phyloP scores from a whole-genome alignment of 495 filamentous ascomycete species.

The Usnea hakonensis region DNA sequence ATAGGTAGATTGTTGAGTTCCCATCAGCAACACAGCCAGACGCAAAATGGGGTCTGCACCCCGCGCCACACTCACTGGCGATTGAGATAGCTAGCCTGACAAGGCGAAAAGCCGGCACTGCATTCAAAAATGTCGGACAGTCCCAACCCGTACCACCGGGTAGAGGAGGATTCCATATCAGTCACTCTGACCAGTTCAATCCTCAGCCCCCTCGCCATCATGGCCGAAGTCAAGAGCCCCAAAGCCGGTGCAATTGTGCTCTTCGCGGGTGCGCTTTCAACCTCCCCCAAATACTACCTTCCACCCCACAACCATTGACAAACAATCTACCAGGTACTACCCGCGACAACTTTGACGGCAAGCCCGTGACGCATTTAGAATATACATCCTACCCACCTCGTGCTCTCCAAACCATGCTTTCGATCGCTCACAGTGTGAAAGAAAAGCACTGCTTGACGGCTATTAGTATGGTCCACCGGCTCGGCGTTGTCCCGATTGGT shows the following conservation, averaged over 20 bases:
- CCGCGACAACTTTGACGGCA: constrained; percentile 68
- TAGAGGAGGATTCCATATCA: constrained; percentile 8
- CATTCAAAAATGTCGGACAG: constrained; percentile 1
- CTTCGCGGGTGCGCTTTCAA: constrained; percentile 57
- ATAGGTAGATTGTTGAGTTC: no score
- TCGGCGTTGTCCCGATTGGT: constrained; percentile 75
- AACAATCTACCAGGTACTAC: constrained; percentile 61
- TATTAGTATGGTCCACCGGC: constrained; percentile 76
- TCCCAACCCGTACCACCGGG: neutral
- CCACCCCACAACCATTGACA: constrained; percentile 14
- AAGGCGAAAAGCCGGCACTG: no score
- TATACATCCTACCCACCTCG: constrained; percentile 77
- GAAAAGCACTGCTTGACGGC: constrained; percentile 54
- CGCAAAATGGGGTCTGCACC: no score
- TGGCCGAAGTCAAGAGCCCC: constrained; percentile 64
- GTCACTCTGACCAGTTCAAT: constrained; percentile 45
- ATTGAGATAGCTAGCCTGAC: no score
- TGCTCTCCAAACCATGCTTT: constrained; percentile 65
- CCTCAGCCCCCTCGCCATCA: constrained; percentile 52
- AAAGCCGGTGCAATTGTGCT: constrained; percentile 82
- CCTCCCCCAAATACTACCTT: neutral
- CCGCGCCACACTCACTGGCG: no score
- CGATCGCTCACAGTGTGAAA: constrained; percentile 55
- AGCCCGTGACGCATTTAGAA: constrained; percentile 65
- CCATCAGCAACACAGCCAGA: no score